Evolutionary conservation across 2,329 filamentous ascomycete species (phyloP).

Genomic region (Cercospora janseana): DNA sequence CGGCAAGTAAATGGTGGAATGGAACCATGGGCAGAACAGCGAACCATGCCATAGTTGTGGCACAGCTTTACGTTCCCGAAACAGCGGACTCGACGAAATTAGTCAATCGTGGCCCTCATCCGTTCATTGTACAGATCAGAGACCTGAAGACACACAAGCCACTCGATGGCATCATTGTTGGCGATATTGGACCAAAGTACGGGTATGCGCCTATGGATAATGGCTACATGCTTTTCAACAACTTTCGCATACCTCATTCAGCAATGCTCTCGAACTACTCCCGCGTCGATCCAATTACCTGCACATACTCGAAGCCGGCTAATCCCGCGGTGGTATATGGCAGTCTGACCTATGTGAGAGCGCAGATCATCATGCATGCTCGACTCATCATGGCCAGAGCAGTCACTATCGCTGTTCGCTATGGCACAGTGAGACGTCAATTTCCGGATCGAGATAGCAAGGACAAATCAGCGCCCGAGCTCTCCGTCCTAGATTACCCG

Average conservation of each 20-base stretch:
- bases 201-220: constrained; percentile 55
- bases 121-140: constrained; percentile 54
- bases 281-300: constrained; percentile 47
- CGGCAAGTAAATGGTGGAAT: constrained; percentile 57
- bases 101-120: constrained; percentile 51
- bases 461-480: constrained; percentile 39
- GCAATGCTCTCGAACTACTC: constrained; percentile 53
- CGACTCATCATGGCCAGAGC: constrained; percentile 53
- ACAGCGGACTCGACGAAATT: constrained; percentile 34
- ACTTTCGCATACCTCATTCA: constrained; percentile 48
- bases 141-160: constrained; percentile 50
- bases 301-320: constrained; percentile 47
- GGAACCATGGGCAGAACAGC: constrained; percentile 54
- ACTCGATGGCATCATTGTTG: constrained; percentile 50
- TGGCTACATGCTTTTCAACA: constrained; percentile 54
- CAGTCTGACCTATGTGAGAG: constrained; percentile 50
- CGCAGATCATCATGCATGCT: constrained; percentile 51
- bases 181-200: constrained; percentile 58
- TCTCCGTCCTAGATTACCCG: constrained; percentile 54
- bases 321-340: constrained; percentile 53
- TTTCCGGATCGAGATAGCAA: constrained; percentile 51
- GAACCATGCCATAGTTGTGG: constrained; percentile 56
- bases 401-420: constrained; percentile 54
- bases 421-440: constrained; percentile 50
- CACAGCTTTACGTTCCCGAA: constrained; percentile 50